Base-by-base conservation (phyloP, 2,329 filamentous ascomycete genomes). In the Nemania serpens region DNA sequence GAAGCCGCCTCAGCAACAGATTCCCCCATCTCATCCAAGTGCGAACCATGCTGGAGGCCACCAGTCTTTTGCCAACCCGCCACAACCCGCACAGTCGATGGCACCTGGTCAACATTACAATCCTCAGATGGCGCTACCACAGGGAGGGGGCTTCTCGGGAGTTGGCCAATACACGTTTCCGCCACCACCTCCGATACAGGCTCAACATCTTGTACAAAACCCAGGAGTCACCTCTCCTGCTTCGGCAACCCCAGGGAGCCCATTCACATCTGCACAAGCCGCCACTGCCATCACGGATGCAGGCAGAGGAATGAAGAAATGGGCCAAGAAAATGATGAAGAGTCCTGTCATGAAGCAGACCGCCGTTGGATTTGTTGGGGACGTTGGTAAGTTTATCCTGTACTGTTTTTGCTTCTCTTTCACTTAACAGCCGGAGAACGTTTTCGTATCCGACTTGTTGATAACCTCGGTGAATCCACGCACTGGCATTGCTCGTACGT, bases 281-380 rank as follows among this genome's bases (percentile, higher is more conserved):
- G 29, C 65, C 3, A 58, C 64, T 5, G 65, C 65, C 11, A 37
- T 71, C 15, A 55, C 65, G 0, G 68, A 64, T 22, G 69, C 66
- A 55, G 69, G 70, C 2, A 72, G 71, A 47, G 68, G 68, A 7
- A 59, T 73, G 61, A 73, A 72, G 65, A 72, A 73, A 62, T 73
- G 69, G 70, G 70, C 67, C 2, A 72, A 70, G 58, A 72, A 72
- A 49, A 65, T 69, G 20, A 69, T 64, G 63, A 61, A 70, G 29
- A 73, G 65, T 47, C 65, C 68, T 11, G 58, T 64, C 1, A 5
- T 73, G 13, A 69, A 71, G 43, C 71, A 73, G 51, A 66, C 68
- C 2, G 65, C 68, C 5, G 66, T 61, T 17, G 67, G 57, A 6
- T 34, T 71, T 20, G 61, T 66, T 1, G 70, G 69, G 15, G 71